Evolutionary conservation across 495 filamentous ascomycete genomes (phyloP).

Genomic region (Parmelia sp.): DNA sequence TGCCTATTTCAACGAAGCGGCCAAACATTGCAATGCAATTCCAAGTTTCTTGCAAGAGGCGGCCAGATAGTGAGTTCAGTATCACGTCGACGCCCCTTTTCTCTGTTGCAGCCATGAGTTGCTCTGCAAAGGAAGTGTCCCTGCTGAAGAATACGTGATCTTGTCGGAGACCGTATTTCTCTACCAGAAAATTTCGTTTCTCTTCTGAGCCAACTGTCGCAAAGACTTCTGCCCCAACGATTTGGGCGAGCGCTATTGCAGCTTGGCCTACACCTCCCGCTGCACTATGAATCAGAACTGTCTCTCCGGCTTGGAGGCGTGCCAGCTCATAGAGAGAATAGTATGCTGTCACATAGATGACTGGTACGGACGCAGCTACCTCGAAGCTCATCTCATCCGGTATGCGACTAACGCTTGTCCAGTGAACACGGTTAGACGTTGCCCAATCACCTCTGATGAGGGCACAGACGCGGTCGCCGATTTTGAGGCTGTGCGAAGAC

Average conservation of each 20-base stretch:
- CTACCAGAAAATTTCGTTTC: slow-evolving; percentile 10
- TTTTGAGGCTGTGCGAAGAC: slow-evolving; percentile 2
- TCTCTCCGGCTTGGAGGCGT: neutral
- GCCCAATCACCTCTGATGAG: neutral
- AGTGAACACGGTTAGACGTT: neutral
- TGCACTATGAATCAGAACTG: slow-evolving; percentile 16
- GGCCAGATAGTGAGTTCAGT: neutral
- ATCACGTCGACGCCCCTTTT: neutral
- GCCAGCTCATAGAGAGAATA: slow-evolving; percentile 37
- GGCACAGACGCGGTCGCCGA: slow-evolving; percentile 7
- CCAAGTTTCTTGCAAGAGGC: neutral
- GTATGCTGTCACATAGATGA: slow-evolving; percentile 48
- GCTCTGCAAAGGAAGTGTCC: slow-evolving; percentile 24
- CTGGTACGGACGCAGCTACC: slow-evolving; percentile 43
- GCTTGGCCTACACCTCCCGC: slow-evolving; percentile 21
- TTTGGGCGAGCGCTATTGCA: slow-evolving; percentile 16
- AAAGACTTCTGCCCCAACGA: slow-evolving; percentile 12
- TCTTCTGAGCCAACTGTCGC: slow-evolving; percentile 11
- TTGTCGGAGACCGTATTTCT: slow-evolving; percentile 6
- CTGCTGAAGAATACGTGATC: slow-evolving; percentile 6
- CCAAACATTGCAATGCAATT: neutral
- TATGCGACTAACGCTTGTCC: slow-evolving; percentile 23
- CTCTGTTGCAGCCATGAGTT: neutral
- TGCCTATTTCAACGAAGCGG: neutral
- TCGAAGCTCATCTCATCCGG: slow-evolving; percentile 39